Evolutionary conservation across 768 basidiomycete genomes (phyloP), one percentile per base, ranked within the genome.

Genomic region (Mycena amicta): DNA sequence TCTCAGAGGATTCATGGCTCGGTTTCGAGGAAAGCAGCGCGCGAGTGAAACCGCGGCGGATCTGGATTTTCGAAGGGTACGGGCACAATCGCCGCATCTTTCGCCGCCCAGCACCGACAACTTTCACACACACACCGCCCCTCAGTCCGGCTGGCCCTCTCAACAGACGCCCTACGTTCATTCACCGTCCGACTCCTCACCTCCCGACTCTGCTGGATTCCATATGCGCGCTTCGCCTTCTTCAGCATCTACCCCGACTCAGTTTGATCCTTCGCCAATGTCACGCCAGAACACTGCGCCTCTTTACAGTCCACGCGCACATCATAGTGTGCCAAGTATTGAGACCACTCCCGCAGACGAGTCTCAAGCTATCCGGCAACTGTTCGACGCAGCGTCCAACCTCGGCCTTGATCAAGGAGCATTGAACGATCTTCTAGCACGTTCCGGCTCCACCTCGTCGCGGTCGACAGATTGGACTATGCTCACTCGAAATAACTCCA

Each of bases 1-100:
- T 22, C 67, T 93, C 25, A 90, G 85, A 70, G 87, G 90, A 15
- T 87, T 93, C 71, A 92, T 93, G 83, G 83, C 90, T 27, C 84
- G 89, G 28, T 90, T 93, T 69, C 81, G 89, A 33, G 72, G 74
- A 30, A 81, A 80, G 60, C 77, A 76, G 53, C 69, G 77, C 23
- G 66, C 73, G 46, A 67, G 69, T 12, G 79, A 78, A 60, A 59
- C 68, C 25, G 66, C 72, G 1, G 55, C 67, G 33, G 66, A 71
- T 16, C 61, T 69, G 31, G 74, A 74, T 33, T 65, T 59, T n/a
- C 65, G 64, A 13, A 46, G 53, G 20, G 15, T 56, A 1, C 59
- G 51, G 5, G 43, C 13, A 20, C 58, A 57, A 16, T 65, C 71
- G 11, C 72, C 76, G 5, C 72, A 74, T n/a, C 67, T 71, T 26